Conservation (phyloP, 1,284 basidiomycete species). For the Agaricales sp. region DNA sequence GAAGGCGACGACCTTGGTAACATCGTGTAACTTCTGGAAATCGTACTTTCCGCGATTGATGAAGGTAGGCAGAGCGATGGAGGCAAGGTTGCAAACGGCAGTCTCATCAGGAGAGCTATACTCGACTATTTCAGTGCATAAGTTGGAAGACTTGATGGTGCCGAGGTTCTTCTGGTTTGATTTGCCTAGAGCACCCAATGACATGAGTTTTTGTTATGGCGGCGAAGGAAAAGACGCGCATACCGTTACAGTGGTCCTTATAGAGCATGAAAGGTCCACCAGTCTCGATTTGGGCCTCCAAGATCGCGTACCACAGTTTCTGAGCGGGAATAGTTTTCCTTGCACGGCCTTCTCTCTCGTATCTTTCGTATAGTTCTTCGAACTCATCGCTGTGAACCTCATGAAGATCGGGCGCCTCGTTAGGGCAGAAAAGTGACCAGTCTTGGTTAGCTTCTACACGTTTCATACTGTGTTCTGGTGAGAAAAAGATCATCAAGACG, state of each 20-base stretch:
- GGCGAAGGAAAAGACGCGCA: constrained; percentile 16
- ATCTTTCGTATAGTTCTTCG: constrained; percentile 81
- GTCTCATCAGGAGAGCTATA: constrained; percentile 98
- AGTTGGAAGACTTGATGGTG: constrained; percentile 98
- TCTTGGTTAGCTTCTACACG: constrained; percentile 81
- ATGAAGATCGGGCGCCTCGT: constrained; percentile 86
- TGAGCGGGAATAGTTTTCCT: constrained; percentile 89
- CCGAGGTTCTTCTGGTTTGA: constrained; percentile 99
- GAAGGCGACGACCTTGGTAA: constrained; percentile 85
- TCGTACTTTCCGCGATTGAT: constrained; percentile 73
- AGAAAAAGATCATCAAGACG: not conserved
- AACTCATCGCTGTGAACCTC: constrained; percentile 94
- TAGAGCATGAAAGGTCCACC: constrained; percentile 98
- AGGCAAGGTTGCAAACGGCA: constrained; percentile 98
- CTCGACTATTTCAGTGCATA: constrained; percentile 99
- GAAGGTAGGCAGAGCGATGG: constrained; percentile 88
- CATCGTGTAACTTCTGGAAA: constrained; percentile 92
- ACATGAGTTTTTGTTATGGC: constrained; percentile 4
- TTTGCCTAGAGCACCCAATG: constrained; percentile 66
- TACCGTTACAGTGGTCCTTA: constrained; percentile 85
- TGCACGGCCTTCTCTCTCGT: constrained; percentile 87
- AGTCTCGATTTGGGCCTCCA: constrained; percentile 97
- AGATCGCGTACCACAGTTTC: constrained; percentile 97
- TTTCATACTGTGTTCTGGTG: constrained; percentile 61
- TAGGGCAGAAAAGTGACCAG: constrained; percentile 98